Conservation (phyloP, 1,284 basidiomycete species). For the Gymnopus androsaceus region DNA sequence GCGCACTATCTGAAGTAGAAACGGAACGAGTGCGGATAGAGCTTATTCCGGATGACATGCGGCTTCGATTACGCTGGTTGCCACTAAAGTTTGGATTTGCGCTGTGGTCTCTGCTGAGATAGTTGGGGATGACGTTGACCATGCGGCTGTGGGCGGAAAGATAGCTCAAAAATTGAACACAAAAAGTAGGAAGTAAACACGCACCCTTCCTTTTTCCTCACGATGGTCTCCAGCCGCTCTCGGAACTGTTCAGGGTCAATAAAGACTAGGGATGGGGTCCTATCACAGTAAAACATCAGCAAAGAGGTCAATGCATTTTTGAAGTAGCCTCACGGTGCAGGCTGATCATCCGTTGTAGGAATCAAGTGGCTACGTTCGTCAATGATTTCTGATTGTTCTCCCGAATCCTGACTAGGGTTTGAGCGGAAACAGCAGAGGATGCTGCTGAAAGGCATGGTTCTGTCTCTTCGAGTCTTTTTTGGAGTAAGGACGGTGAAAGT, state of each 20-base stretch:
- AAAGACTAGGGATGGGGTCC: slow-evolving; percentile 7
- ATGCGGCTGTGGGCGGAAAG: not conserved
- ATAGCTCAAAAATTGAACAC: not conserved
- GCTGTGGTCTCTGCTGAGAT: not conserved
- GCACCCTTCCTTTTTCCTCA: slow-evolving; percentile 14
- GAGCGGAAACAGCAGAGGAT: slow-evolving; percentile 8
- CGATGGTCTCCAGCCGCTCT: slow-evolving; percentile 15
- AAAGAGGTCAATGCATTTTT: too few species aligned
- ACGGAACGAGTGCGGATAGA: not conserved
- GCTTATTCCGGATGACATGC: not conserved
- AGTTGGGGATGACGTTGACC: slow-evolving; percentile 14
- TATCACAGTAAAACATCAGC: too few species aligned
- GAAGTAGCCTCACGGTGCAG: slow-evolving; percentile 13
- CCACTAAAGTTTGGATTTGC: not conserved
- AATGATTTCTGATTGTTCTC: not conserved
- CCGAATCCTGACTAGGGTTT: not conserved
- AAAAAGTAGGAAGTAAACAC: not conserved
- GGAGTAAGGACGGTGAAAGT: not conserved
- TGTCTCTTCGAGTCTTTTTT: not conserved
- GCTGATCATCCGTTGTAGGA: slow-evolving; percentile 10
- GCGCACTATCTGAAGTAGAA: not conserved
- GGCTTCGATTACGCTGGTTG: not conserved
- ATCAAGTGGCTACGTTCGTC: slow-evolving; percentile 14
- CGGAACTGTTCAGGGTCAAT: slow-evolving; percentile 12
- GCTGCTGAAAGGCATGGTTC: not conserved